Evolutionary conservation across 192 early-diverging fungal genomes (phyloP).

Genomic region (Backusella tarrabulga): DNA sequence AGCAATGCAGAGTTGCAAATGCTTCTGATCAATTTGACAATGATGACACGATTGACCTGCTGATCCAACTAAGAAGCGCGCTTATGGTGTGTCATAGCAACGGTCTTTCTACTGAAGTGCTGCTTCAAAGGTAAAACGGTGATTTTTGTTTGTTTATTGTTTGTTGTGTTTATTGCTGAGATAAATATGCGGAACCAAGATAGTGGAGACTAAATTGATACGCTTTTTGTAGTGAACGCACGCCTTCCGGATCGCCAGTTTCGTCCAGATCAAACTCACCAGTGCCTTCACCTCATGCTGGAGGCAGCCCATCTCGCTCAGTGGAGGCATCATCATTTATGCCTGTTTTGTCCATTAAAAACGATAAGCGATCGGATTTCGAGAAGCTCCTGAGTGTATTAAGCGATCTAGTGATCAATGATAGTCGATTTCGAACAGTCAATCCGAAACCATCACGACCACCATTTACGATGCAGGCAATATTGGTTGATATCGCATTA

Average conservation of each 20-base stretch:
- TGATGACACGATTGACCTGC: constrained; percentile 33
- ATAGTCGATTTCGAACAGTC: constrained; percentile 48
- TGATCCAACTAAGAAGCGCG: constrained; percentile 24
- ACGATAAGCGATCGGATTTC: constrained; percentile 11
- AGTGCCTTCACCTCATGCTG: constrained; percentile 3
- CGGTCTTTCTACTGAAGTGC: neutral
- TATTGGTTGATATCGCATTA: constrained; percentile 48
- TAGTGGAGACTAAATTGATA: neutral
- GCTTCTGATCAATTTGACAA: constrained; percentile 24
- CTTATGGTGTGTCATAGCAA: constrained; percentile 12
- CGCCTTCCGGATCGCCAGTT: constrained; percentile 10
- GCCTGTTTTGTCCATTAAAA: neutral
- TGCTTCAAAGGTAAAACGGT: constrained; percentile 16
- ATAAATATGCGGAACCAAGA: neutral
- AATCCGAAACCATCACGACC: constrained; percentile 51
- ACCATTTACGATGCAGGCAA: constrained; percentile 46
- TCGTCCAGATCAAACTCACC: constrained; percentile 20
- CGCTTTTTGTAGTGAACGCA: constrained; percentile 1
- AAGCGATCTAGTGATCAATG: constrained; percentile 53
- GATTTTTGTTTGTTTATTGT: neutral
- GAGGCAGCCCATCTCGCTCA: constrained; percentile 3
- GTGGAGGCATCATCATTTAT: constrained; percentile 5
- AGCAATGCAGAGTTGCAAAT: constrained; percentile 4
- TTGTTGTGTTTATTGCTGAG: neutral
- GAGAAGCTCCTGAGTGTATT: constrained; percentile 41